These are phyloP conservation scores for Chrysanthemum seticuspe DNA, from an alignment of 129 eudicot species.

Conservation along the genomic window DNA sequence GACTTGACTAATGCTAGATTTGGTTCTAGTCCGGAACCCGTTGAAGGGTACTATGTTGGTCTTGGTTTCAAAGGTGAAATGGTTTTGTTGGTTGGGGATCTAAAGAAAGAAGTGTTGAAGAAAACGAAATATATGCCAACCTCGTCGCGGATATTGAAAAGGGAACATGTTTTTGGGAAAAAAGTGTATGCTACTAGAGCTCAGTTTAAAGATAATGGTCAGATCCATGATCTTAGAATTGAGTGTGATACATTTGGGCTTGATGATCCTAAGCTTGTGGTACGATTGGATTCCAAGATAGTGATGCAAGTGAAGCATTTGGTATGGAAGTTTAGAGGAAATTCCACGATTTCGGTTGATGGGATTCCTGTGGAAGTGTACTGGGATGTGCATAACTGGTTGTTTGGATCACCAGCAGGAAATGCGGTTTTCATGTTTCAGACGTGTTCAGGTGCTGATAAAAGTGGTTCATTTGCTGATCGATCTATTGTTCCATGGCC, in stretches of 20 bases:
- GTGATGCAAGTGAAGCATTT: slow-evolving; percentile 77
- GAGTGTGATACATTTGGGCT: slow-evolving; percentile 57
- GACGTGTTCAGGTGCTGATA: slow-evolving; percentile 53
- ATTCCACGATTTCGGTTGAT: slow-evolving; percentile 56
- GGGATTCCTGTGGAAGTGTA: slow-evolving; percentile 77
- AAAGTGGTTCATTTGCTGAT: slow-evolving; percentile 38
- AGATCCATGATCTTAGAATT: slow-evolving; percentile 57
- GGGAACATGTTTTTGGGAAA: slow-evolving; percentile 73
- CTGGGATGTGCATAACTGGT: slow-evolving; percentile 90
- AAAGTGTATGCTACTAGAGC: slow-evolving; percentile 57
- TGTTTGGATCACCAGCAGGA: slow-evolving; percentile 54
- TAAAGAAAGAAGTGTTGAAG: slow-evolving; percentile 64
- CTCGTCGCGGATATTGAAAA: slow-evolving; percentile 51
- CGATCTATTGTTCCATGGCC: slow-evolving; percentile 38
- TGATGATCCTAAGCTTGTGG: slow-evolving; percentile 55
- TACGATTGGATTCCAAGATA: slow-evolving; percentile 52
- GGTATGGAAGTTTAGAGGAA: slow-evolving; percentile 81
- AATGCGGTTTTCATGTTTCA: slow-evolving; percentile 76
- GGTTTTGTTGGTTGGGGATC: slow-evolving; percentile 73
- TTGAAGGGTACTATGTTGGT: slow-evolving; percentile 65
- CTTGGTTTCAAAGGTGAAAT: slow-evolving; percentile 53
- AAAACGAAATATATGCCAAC: slow-evolving; percentile 39
- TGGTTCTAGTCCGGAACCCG: slow-evolving; percentile 75
- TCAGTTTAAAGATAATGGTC: slow-evolving; percentile 63
- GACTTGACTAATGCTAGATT: slow-evolving; percentile 71